Evolutionary conservation across 2,329 filamentous ascomycete genomes (phyloP), one percentile per base, ranked within the genome.

Genomic region (Colletotrichum graminicola): DNA sequence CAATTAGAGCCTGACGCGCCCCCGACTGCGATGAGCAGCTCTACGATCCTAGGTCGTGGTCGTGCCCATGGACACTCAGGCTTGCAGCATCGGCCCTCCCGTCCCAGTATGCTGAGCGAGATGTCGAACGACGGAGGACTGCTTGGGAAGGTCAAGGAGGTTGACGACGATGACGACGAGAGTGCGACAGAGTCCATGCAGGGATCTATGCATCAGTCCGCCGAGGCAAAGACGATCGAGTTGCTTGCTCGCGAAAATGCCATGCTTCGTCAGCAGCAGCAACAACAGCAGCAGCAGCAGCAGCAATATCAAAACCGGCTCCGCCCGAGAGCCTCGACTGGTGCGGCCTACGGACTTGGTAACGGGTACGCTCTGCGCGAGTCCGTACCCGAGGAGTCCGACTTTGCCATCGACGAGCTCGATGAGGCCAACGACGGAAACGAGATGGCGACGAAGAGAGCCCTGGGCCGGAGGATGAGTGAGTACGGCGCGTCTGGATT

Each of bases 1-100:
- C 95, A 98, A 79, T 85, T 94, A 72, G 94, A 97, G 64, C 88
- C 91, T 1, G 93, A 95, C 70, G 82, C 82, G 1, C 77, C 82
- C 3, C 76, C 82, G 18, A 77, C 80, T 4, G 76, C 81, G 2
- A 81, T 86, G 79, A 83, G 80, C 67, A 79, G 86, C 3, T 83
- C 87, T 5, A 81, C 87, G 4, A 82, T 86, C 29, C 79, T 89
- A 16, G 84, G 86, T n/a, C 85, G 89, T 59, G 82, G 85, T 60
- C 85, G 88, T 61, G 77, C 84, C 3, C 75, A 73, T 45, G 87
- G 87, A 29, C 90, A 92, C 73, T 88, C 92, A 36, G 91, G 89
- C 70, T 85, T 97, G 41, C 93, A 95, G 76, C 93, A 96, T 78
- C 90, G 94, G 45, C 93, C 93, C 5, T 97, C 94, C 18, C 90